A percentile compares a stretch with the other conserved stretches of the same genome.
These are phyloP conservation scores for Geotrichum ghanense DNA, from an alignment of 805 yeast genomes.

Conservation along the genomic window DNA sequence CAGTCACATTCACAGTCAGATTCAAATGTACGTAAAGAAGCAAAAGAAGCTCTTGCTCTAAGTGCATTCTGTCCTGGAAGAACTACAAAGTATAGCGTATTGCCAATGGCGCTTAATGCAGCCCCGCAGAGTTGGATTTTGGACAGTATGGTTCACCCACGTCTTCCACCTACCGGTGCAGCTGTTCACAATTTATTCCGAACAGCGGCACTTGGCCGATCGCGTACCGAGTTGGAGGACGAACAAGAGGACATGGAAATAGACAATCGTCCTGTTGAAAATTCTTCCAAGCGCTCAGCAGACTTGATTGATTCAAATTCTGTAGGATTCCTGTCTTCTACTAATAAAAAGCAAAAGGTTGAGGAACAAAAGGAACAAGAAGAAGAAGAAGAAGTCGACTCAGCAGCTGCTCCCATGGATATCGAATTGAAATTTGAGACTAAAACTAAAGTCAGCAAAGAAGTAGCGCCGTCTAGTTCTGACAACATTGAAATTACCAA, in stretches of 20 bases:
- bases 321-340: neutral
- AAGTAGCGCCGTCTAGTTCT: too few relatives aligned
- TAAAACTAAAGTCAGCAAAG: too few relatives aligned
- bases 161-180: constrained; percentile 43
- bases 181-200: constrained; percentile 6
- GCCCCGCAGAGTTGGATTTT: constrained; percentile 41
- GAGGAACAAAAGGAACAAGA: constrained; percentile 57
- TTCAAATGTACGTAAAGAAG: too few relatives aligned
- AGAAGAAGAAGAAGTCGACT: too few relatives aligned
- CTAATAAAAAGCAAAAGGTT: constrained; percentile 41
- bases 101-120: constrained; percentile 56
- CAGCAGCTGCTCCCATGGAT: neutral
- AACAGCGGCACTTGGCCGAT: constrained; percentile 5
- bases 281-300: neutral
- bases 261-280: neutral
- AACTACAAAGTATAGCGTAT: constrained; percentile 45
- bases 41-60: constrained; percentile 34
- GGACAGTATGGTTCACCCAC: constrained; percentile 52
- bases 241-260: neutral
- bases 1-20: constrained; percentile 11
- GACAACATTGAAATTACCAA: too few relatives aligned
- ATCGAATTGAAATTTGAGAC: neutral
- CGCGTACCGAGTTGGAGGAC: neutral
- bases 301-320: neutral
- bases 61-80: constrained; percentile 60